These are phyloP conservation scores for Xanthoconium purpureum DNA, from an alignment of 768 basidiomycete genomes.

Conservation along the genomic window DNA sequence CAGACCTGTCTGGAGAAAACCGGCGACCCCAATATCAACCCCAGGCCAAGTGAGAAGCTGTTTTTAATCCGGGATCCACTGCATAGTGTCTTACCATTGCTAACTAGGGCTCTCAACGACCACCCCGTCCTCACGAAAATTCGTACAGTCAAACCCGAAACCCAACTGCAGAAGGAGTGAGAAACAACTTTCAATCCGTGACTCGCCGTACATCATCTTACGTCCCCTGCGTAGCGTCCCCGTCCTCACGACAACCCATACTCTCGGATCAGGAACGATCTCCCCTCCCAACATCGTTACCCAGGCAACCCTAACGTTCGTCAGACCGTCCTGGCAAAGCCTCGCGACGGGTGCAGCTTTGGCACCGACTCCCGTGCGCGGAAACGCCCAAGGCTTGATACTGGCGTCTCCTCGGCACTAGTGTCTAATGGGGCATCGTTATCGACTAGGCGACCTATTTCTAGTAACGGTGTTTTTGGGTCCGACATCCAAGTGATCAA, in stretches of 20 bases:
- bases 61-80: not conserved
- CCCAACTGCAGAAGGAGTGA: slow-evolving; percentile 18
- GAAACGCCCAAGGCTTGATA: slow-evolving; percentile 27
- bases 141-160: slow-evolving; percentile 4
- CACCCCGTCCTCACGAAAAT: slow-evolving; percentile 7
- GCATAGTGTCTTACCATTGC: slow-evolving; percentile 4
- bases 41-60: slow-evolving; percentile 19
- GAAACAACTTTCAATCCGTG: slow-evolving; percentile 1
- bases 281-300: not conserved
- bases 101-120: slow-evolving; percentile 6
- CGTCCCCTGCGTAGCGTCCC: slow-evolving; percentile 5
- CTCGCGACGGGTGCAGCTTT: not conserved
- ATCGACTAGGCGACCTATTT: not conserved
- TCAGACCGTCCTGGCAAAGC: slow-evolving; percentile 21
- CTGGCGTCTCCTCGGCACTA: not conserved
- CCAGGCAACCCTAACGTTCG: slow-evolving; percentile 25
- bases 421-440: slow-evolving; percentile 4
- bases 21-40: slow-evolving; percentile 21
- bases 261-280: not conserved
- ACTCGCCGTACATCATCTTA: not conserved
- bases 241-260: slow-evolving; percentile 19
- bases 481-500: slow-evolving; percentile 24
- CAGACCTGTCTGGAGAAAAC: slow-evolving; percentile 15
- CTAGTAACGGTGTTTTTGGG: slow-evolving; percentile 8
- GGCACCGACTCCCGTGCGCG: not conserved